Percentiles rank a stretch among this genome's conserved stretches.
phyloP scores from a whole-genome alignment of 2,329 filamentous ascomycete genomes.

The Penicillium sp. region DNA sequence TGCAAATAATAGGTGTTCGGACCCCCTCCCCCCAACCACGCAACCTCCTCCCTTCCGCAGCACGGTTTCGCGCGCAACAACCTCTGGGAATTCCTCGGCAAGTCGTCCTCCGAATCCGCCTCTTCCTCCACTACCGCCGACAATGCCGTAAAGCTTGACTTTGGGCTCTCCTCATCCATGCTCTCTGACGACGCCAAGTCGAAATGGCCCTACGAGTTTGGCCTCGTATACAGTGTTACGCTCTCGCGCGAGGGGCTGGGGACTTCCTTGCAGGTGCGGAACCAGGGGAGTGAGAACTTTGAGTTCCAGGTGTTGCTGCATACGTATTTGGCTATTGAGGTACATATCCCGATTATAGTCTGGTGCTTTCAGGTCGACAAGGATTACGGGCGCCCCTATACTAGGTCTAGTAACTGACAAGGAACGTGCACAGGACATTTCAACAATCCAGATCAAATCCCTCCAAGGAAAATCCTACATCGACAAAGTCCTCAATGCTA shows the following conservation, averaged over 20 bases:
- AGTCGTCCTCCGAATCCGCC: slow-evolving; percentile 71
- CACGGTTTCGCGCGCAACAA: slow-evolving; percentile 93
- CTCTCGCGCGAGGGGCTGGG: slow-evolving; percentile 74
- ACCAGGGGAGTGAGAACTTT: slow-evolving; percentile 80
- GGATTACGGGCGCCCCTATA: neutral
- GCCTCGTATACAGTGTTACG: slow-evolving; percentile 90
- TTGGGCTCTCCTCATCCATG: slow-evolving; percentile 79
- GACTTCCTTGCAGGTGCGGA: slow-evolving; percentile 85
- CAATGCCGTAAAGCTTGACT: slow-evolving; percentile 88
- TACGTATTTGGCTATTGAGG: slow-evolving; percentile 82
- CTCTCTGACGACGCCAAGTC: slow-evolving; percentile 70
- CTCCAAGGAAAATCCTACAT: slow-evolving; percentile 77
- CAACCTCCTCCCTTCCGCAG: slow-evolving; percentile 81
- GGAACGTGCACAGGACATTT: slow-evolving; percentile 69
- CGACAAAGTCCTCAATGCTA: slow-evolving; percentile 78
- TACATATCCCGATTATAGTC: slow-evolving; percentile 51
- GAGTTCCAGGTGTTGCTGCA: slow-evolving; percentile 93
- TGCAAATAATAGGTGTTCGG: slow-evolving; percentile 71
- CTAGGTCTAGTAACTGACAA: neutral
- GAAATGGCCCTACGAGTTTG: slow-evolving; percentile 86
- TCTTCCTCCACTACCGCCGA: slow-evolving; percentile 53
- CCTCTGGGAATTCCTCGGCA: slow-evolving; percentile 87
- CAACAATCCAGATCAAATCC: slow-evolving; percentile 71
- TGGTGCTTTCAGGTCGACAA: too few relatives aligned
- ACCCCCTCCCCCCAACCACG: slow-evolving; percentile 70